Evolutionary conservation across 1,284 basidiomycete genomes (phyloP), one percentile per base, ranked within the genome.

Genomic region (Melampsora abietis-canadensis): DNA sequence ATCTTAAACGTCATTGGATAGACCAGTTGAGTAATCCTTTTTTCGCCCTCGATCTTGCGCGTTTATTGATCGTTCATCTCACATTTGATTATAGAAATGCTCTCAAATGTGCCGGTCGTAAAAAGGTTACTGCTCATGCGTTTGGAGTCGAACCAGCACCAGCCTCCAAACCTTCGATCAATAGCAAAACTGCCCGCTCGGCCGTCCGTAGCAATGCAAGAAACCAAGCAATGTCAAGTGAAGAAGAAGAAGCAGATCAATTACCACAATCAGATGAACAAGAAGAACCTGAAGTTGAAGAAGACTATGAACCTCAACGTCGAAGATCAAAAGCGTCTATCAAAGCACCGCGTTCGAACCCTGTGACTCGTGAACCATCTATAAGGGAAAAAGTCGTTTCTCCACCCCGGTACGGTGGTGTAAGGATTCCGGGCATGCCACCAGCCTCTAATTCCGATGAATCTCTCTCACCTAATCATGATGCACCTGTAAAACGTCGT

Each of bases 1-100:
- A 78, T 57, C 76, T 78, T 48, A 79, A 77, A 40, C 48, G 30
- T 44, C 74, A 60, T 59, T 74, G 70, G 70, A 51, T 60, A 40
- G 70, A 74, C 46, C 70, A 61, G 70, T 74, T 59, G 59, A 44
- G 61, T 63, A 47, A 14, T 17, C 21, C 57, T 57, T 40, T 57
- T 37, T 21, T 47, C 4, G 4, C 27, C 6, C 1, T 30, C 37
- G 15, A 31, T 37, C 19, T 62, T 19, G 19, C 8, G 27, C 47
- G 7, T 68, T 8, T 68, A 21, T 10, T 15, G n/a, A 21, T 57
- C 6, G 51, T 24, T 21, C 27, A 24, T 63, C 24, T 31, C 7
- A 37, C 47, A 6, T 24, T 66, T 21, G 17, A 17, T 17, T 54
- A 17, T n/a, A 74, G 70, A 60, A 57, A 62, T 54, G 70, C 63